Evolutionary conservation across 2,329 filamentous ascomycete species (phyloP), one percentile per base, ranked within the genome.

Genomic region (Sclerotinia trifoliorum): DNA sequence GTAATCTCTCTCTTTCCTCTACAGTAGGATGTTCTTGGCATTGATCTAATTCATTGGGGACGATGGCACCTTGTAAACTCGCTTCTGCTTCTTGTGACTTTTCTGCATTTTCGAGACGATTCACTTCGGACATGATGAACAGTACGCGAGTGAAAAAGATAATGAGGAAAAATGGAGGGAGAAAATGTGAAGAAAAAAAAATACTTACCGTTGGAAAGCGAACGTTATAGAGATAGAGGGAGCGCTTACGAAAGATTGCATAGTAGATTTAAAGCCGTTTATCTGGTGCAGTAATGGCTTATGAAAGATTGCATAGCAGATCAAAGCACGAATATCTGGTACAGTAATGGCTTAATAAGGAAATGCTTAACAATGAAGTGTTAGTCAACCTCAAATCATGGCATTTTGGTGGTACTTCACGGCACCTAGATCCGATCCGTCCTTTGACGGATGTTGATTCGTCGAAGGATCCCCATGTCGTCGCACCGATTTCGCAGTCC

Each of bases 81-180:
- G 68, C 68, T 39, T 62, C 66, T 54, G 69, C 55, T 55, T 72
- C 71, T 64, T 71, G 70, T 61, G 66, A 69, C 26, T 72, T 73
- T 52, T 71, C 74, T 65, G 63, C 70, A 66, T 71, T 70, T 68
- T 67, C 61, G 10, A 71, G 42, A 24, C 51, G 49, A 42, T 71
- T 68, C 58, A 71, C 68, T 70, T 68, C 63, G 46, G 72, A 66
- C 74, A 76, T 76, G 62, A 70, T 46, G 66, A 58, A 71, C 67
- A 35, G 35, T 35, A 35, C 7, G 7, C 21, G 15, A 62, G 15
- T 26, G 32, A 13, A 46, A 52, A 56, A n/a, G 54, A 10, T 8
- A 24, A 10, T n/a, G 32, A 65, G 11, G 51, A n/a, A n/a, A 44
- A 24, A 60, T 17, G 1, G 32, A 26, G 21, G 8, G 13, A 35